Conservation (phyloP, 2,329 filamentous ascomycete genomes). For the Ceratocystiopsis sp. region DNA sequence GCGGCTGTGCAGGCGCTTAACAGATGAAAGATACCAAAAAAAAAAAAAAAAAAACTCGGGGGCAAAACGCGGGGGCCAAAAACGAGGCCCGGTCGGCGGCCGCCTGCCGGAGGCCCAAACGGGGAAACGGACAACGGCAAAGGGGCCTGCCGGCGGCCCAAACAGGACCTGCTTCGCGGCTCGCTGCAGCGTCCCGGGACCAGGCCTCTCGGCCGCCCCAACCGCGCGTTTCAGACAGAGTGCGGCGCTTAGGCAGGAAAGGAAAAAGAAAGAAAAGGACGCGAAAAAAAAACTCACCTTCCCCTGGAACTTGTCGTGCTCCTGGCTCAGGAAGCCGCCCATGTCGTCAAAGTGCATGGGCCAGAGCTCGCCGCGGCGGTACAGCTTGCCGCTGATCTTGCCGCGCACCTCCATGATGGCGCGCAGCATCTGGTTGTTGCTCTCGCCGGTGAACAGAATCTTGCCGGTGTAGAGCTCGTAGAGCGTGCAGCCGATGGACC, state of each 20-base stretch:
- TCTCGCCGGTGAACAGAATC: constrained; percentile 85
- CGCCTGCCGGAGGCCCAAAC: too few relatives aligned
- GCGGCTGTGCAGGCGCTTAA: constrained; percentile 8
- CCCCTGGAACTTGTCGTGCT: constrained; percentile 73
- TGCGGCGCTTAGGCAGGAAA: neutral
- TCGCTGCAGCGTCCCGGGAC: too few relatives aligned
- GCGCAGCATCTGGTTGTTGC: constrained; percentile 97
- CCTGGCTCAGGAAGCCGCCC: constrained; percentile 68
- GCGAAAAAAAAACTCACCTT: constrained; percentile 37
- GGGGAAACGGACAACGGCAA: too few relatives aligned
- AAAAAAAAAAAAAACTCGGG: constrained; percentile 1
- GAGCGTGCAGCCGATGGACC: constrained; percentile 92
- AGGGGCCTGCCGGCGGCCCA: too few relatives aligned
- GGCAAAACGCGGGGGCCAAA: neutral
- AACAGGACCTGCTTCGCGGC: too few relatives aligned
- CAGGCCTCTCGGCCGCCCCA: too few relatives aligned
- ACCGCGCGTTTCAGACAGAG: too few relatives aligned
- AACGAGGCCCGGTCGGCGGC: neutral
- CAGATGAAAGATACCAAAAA: too few relatives aligned
- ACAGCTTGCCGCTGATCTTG: constrained; percentile 75
- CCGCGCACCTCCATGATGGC: constrained; percentile 93
- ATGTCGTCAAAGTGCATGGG: constrained; percentile 69
- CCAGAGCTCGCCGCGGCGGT: constrained; percentile 64
- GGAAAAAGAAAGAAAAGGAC: neutral
- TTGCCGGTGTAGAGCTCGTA: constrained; percentile 97